Percentiles rank a stretch among this genome's conserved stretches.
These are phyloP conservation scores for Phragmites australis DNA, from an alignment of 176 grass and related monocot species.

Conservation along the genomic window DNA sequence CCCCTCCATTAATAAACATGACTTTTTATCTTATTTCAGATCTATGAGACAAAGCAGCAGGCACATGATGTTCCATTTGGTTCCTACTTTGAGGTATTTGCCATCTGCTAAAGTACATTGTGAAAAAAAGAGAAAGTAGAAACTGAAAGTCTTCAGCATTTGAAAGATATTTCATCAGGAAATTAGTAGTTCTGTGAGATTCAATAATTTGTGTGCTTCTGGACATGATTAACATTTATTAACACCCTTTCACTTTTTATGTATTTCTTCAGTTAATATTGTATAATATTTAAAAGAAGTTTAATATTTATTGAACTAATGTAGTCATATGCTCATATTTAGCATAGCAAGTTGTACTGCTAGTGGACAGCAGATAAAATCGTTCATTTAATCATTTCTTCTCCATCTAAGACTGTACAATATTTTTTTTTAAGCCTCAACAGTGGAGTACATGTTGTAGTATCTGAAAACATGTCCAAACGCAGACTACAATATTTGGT, in stretches of 20 bases:
- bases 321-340: slow-evolving; percentile 1
- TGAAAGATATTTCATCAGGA: slow-evolving; percentile 29
- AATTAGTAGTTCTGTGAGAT: slow-evolving; percentile 11
- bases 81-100: slow-evolving; percentile 93
- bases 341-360: slow-evolving; percentile 1
- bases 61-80: slow-evolving; percentile 98
- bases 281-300: slow-evolving; percentile 1
- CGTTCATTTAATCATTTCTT: slow-evolving; percentile 25
- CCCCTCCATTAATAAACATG: slow-evolving; percentile 7
- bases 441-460: too few species aligned
- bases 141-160: slow-evolving; percentile 12
- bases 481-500: not conserved
- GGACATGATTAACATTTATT: slow-evolving; percentile 24
- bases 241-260: not conserved
- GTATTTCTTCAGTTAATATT: not conserved
- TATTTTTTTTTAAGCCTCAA: too few species aligned
- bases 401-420: not conserved
- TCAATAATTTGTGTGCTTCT: not conserved
- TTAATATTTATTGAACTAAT: slow-evolving; percentile 6
- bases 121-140: slow-evolving; percentile 2
- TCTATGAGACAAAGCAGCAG: slow-evolving; percentile 89
- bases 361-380: slow-evolving; percentile 8
- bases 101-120: not conserved
- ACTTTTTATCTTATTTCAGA: slow-evolving; percentile 52
- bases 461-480: too few species aligned